Conservation (phyloP, 2,329 filamentous ascomycete species). For the Zelopaecilomyces penicillatus region DNA sequence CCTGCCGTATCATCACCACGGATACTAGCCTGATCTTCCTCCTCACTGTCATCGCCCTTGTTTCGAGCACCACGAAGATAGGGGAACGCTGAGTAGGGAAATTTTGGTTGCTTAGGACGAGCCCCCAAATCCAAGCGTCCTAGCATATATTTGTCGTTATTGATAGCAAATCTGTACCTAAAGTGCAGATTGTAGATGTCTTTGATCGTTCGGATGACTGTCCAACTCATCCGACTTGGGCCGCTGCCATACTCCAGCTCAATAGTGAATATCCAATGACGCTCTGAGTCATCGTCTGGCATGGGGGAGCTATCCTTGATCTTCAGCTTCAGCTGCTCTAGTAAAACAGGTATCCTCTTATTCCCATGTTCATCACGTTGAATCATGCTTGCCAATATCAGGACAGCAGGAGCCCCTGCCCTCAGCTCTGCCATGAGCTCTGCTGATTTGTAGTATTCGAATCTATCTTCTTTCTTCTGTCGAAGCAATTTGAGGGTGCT, state of each 20-base stretch:
- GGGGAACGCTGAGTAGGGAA: conserved; percentile 81
- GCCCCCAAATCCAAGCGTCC: conserved; percentile 56
- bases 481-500: conserved; percentile 73
- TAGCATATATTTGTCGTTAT: conserved; percentile 74
- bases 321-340: conserved; percentile 87
- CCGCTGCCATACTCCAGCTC: conserved; percentile 95
- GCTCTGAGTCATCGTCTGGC: conserved; percentile 52
- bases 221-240: conserved; percentile 93
- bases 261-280: conserved; percentile 83
- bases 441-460: conserved; percentile 91
- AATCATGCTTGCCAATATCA: conserved; percentile 96
- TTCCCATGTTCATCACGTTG: conserved; percentile 95
- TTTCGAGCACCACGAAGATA: conserved; percentile 77
- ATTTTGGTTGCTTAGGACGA: conserved; percentile 75
- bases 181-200: conserved; percentile 91
- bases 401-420: conserved; percentile 82
- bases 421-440: conserved; percentile 93
- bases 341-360: conserved; percentile 84
- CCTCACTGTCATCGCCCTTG: conserved; percentile 71
- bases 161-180: conserved; percentile 82
- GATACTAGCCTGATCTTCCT: conserved; percentile 48
- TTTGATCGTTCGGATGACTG: conserved; percentile 73
- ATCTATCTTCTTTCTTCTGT: conserved; percentile 75
- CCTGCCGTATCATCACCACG: conserved; percentile 38
- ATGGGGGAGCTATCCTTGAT: conserved; percentile 71